Evolutionary conservation across 1,284 basidiomycete species (phyloP), one percentile per base, ranked within the genome.

Genomic region (Agroathelia rolfsii): DNA sequence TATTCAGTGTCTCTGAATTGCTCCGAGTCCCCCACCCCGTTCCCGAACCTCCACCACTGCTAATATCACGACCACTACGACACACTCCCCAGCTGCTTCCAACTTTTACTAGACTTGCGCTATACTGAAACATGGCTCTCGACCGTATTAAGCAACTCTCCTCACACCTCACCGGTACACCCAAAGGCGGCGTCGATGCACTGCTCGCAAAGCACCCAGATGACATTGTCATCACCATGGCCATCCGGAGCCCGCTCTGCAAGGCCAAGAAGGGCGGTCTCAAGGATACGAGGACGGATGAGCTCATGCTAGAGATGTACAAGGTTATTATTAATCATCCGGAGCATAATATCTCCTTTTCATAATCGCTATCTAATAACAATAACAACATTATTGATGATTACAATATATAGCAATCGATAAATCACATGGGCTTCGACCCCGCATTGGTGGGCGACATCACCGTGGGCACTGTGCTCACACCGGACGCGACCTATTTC

Each of bases 191-290:
- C 23, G 49, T 69, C 4, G 54, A 60, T 19, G 60, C 63, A 11
- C 57, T 83, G 28, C 59, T 72, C 40, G 56, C 53, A 23, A 76
- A 81, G 52, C 64, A 54, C 32, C 69, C 72, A 3, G 70, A 83
- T 41, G 82, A 85, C 64, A 76, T 87, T 6, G 84, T 87, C 48
- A 74, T 87, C 41, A 85, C 80, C 2, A 69, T 81, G 61, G 79
- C 83, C 36, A 72, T 79, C 43, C 73, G 84, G 14, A 81, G 79
- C 2, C 79, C 81, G 1, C 50, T 85, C 32, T 79, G 76, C 45
- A 85, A 77, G 46, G 76, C 86, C 2, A 77, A 69, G 52, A 87
- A 80, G 48, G 86, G 86, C 15, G 79, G 74, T 4, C 71, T 87
- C 57, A 87, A 78, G 57, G 85, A 90, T 55, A 78, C 72, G 13